Base-by-base conservation (phyloP, 805 yeast species). In the Myxozyma geophila region DNA sequence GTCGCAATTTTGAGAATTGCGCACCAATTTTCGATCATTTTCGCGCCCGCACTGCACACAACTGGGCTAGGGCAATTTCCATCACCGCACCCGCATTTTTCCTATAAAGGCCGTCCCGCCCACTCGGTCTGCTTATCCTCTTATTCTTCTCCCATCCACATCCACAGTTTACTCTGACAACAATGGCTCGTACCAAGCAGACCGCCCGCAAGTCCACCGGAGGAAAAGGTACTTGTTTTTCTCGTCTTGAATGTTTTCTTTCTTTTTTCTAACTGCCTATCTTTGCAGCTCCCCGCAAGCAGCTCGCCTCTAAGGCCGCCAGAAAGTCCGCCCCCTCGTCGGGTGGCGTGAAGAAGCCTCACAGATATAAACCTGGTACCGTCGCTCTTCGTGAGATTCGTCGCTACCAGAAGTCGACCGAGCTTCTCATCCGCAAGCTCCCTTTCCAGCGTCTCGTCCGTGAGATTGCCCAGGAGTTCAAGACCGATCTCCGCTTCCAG, bases 361-460 rank as follows among this genome's bases (percentile, higher is more conserved):
- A 89, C 85, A 87, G 96, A 86, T 89, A 89, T 83, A 89, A 89
- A 90, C 96, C 96, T 77, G 96, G 96, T 87, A 88, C 93, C 76
- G 93, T 88, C 77, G 96, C 96, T 74, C 87, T 89, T 78, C 87
- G 93, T 85, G 95, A 89, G 82, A 89, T 89, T 78, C 87, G 95
- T 85, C 87, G 92, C 82, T 89, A 89, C 85, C 96, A 89, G 82
- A 89, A 89, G 82, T 86, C 92, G 59, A 89, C 95, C 73, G 95
- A 89, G 80, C 83, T 89, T 59, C 83, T 89, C 78, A 88, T 89
- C 80, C 88, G 95, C 84, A 89, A 89, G 83, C 85, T 89, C 73
- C 96, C 96, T 58, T 89, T 89, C 89, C 95, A 89, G 82, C 87
- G 96, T 82, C 84, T 89, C 76, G 95, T 89, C 64, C 87, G 95